These are phyloP conservation scores for Arthrobotrys sinensis DNA, from an alignment of 2,329 filamentous ascomycete genomes.

Conservation along the genomic window DNA sequence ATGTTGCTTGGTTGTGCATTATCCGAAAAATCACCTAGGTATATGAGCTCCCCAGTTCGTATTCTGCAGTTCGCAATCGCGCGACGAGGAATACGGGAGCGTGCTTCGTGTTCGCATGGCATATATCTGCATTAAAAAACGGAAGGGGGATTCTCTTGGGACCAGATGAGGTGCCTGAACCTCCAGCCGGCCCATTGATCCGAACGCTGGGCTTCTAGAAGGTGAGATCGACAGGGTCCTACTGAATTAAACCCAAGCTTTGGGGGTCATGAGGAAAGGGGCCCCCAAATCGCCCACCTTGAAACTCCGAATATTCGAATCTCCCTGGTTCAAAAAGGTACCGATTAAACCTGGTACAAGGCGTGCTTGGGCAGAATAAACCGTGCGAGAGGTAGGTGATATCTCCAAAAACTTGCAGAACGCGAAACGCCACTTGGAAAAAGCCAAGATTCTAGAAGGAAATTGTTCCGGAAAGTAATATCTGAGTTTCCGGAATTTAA, in stretches of 20 bases:
- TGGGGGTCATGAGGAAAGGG: conserved; percentile 21
- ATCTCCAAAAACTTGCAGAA: conserved; percentile 26
- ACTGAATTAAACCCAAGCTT: conserved; percentile 3
- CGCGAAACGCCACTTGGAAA: conserved; percentile 49
- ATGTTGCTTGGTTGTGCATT: background rate
- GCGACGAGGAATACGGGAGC: background rate
- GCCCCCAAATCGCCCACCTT: conserved; percentile 46
- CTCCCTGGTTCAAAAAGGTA: conserved; percentile 4
- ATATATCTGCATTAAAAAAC: background rate
- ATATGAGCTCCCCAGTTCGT: conserved; percentile 6
- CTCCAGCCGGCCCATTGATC: conserved; percentile 55
- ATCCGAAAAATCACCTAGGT: conserved; percentile 29
- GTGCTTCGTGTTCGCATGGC: conserved; percentile 12
- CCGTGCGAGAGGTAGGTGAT: background rate
- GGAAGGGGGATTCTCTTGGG: background rate
- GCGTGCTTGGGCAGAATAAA: conserved; percentile 3
- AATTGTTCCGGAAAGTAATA: conserved; percentile 32
- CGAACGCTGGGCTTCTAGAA: conserved; percentile 40
- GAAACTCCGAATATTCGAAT: conserved; percentile 59
- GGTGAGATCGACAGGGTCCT: conserved; percentile 47
- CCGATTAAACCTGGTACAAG: conserved; percentile 18
- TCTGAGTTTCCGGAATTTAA: conserved; percentile 36
- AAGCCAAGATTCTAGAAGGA: conserved; percentile 52
- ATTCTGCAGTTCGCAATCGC: conserved; percentile 25
- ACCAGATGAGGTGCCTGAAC: conserved; percentile 7